Evolutionary conservation across 805 yeast genomes (phyloP), one percentile per base, ranked within the genome.

Genomic region (Tetrapisispora fleetii): DNA sequence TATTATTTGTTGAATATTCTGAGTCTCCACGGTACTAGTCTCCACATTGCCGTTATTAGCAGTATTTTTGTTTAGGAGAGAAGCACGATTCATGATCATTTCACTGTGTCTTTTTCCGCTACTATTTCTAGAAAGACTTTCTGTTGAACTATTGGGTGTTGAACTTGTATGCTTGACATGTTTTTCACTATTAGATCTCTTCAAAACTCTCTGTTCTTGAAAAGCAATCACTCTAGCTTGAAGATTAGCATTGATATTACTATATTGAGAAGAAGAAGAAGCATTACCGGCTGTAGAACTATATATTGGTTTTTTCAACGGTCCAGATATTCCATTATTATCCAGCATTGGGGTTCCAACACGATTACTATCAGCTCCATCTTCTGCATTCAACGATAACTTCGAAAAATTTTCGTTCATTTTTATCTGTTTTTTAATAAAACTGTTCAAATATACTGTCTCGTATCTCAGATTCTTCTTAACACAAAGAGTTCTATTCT

Each of bases 151-250:
- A n/a, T 17, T 27, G 8, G 46, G 18, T 18, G 27, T 33, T 32
- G 39, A 21, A 35, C 32, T 35, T 42, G 16, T 2, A 35, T 24
- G 41, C 37, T 44, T 45, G 19, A 30, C 33, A 3, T 21, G 16
- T 19, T 46, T 43, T 6, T 33, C 43, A 57, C 68, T 60, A 38
- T 67, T 59, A 7, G 70, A 60, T 38, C 72, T 56, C 45, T 70
- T 68, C 44, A 69, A 67, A 50, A 79, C 81, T 55, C 96, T 76
- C 59, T 83, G 80, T 54, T 86, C 88, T 64, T 89, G 96, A 58
- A 90, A 85, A 0, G 95, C 96, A 63, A 85, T 69, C 36, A 90
- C 75, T 53, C 93, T 73, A 1, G 96, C 96, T 64, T 89, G 96
- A 38, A 88, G 77, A 53, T 85, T 91, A 11, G 93, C 82, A 57